phyloP scores from a whole-genome alignment of 148 eudicot genomes.

The Camellia lanceoleosa region DNA sequence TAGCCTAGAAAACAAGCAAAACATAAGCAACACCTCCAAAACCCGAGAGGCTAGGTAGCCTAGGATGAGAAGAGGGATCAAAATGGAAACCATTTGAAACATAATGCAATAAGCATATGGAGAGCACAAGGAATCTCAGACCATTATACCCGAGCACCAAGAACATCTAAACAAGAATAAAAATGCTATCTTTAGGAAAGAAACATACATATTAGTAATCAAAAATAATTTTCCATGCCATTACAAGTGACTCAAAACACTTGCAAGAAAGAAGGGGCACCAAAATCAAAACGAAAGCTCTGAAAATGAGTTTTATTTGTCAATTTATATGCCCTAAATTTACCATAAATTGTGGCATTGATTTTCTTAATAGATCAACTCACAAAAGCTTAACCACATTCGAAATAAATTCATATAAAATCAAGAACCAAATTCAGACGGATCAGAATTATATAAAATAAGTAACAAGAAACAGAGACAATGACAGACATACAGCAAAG shows the following conservation, averaged over 20 bases:
- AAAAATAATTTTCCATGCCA: neutral
- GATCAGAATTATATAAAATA: neutral
- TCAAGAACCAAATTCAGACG: slow-evolving; percentile 4
- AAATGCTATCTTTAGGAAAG: neutral
- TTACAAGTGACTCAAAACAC: neutral
- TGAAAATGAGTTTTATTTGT: neutral
- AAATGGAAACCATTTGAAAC: neutral
- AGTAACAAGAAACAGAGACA: neutral
- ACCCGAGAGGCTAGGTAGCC: too few species aligned
- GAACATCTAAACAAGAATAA: neutral
- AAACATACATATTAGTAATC: neutral
- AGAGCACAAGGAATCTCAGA: neutral
- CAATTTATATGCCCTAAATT: neutral
- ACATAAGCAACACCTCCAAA: too few species aligned
- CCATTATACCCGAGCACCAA: neutral
- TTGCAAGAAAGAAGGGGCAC: neutral
- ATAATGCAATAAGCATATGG: neutral
- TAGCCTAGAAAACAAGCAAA: too few species aligned
- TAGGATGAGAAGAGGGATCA: neutral
- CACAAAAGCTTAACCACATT: neutral
- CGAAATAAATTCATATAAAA: neutral
- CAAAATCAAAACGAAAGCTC: neutral
- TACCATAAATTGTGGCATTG: neutral
- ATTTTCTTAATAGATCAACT: neutral
- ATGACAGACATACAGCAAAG: too few species aligned